Conservation (phyloP, 2,329 filamentous ascomycete species). For the Phaeosphaeriaceae sp. region DNA sequence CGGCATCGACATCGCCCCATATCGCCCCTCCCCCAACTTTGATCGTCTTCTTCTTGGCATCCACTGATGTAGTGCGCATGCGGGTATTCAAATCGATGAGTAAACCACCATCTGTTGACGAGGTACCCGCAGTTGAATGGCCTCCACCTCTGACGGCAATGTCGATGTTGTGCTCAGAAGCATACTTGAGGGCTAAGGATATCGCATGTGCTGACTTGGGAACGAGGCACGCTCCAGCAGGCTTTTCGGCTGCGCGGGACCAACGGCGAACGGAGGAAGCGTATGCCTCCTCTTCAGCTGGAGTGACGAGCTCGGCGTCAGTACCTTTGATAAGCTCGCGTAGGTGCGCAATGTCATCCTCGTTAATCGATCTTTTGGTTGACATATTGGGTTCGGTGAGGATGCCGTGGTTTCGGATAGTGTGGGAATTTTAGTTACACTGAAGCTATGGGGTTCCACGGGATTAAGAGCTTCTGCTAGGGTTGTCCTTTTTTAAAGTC, state of each 20-base stretch:
- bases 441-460: neutral
- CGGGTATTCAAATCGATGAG: slow-evolving; percentile 14
- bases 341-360: slow-evolving; percentile 3
- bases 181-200: slow-evolving; percentile 12
- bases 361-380: slow-evolving; percentile 1
- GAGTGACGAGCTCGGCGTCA: slow-evolving; percentile 8
- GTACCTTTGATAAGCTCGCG: slow-evolving; percentile 5
- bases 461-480: neutral
- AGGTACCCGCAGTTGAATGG: slow-evolving; percentile 13
- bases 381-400: neutral
- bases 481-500: neutral
- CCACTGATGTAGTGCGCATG: slow-evolving; percentile 9
- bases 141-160: slow-evolving; percentile 16
- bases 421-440: neutral
- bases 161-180: slow-evolving; percentile 9
- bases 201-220: slow-evolving; percentile 10
- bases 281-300: slow-evolving; percentile 9
- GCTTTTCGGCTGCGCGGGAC: slow-evolving; percentile 13
- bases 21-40: slow-evolving; percentile 11
- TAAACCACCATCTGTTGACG: slow-evolving; percentile 13
- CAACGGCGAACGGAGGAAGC: slow-evolving; percentile 7
- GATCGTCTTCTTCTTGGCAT: slow-evolving; percentile 7
- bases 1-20: slow-evolving; percentile 14
- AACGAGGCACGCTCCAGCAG: slow-evolving; percentile 10
- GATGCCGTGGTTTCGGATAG: too few species aligned